Percentiles rank a stretch among this genome's conserved stretches.
Conservation (phyloP, 2,329 filamentous ascomycete species). For the Chaetomium strumarium region DNA sequence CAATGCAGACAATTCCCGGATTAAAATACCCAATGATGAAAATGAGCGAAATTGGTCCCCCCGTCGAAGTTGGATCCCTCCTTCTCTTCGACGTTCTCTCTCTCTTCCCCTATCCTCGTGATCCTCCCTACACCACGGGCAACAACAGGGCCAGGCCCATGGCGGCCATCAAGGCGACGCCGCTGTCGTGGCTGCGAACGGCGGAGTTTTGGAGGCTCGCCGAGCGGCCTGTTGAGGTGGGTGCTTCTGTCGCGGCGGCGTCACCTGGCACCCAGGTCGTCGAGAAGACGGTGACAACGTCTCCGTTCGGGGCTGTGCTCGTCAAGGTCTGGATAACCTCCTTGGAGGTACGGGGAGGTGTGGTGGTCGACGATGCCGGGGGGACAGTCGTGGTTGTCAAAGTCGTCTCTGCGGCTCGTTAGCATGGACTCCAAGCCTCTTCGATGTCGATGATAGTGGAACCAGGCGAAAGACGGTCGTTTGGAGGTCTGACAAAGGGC, state of each 20-base stretch:
- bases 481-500: neutral
- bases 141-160: conserved; percentile 1
- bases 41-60: neutral
- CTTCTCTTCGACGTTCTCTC: neutral
- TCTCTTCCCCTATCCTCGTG: neutral
- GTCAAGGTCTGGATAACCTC: conserved; percentile 36
- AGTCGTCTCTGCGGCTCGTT: conserved; percentile 15
- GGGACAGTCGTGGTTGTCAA: conserved; percentile 13
- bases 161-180: neutral
- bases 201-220: conserved; percentile 29
- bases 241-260: conserved; percentile 27
- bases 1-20: conserved; percentile 8
- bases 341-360: conserved; percentile 26
- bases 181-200: neutral
- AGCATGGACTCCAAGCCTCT: neutral
- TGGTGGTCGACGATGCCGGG: neutral
- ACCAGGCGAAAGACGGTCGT: neutral
- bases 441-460: neutral
- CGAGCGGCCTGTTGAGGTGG: conserved; percentile 30
- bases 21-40: neutral
- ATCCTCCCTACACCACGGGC: neutral
- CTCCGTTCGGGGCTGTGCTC: conserved; percentile 40
- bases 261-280: conserved; percentile 44
- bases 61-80: neutral
- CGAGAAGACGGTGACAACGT: conserved; percentile 41